Conservation (phyloP, 345 rosid species). For the Orychophragmus violaceus region DNA sequence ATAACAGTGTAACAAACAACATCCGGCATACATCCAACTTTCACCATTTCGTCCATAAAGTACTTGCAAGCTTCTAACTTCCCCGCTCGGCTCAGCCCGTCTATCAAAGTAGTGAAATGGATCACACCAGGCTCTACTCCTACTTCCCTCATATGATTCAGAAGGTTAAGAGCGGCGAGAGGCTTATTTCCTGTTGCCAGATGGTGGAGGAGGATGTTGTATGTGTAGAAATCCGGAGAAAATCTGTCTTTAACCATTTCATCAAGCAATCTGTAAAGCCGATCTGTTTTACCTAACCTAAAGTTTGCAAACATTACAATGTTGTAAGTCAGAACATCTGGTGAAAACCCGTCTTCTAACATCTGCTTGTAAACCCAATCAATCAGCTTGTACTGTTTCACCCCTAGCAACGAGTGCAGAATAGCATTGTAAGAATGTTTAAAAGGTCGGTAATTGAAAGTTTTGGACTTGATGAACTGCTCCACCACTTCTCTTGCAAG, state of each 20-base stretch:
- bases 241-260: slow-evolving; percentile 62
- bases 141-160: slow-evolving; percentile 73
- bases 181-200: slow-evolving; percentile 77
- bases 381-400: slow-evolving; percentile 68
- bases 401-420: slow-evolving; percentile 44
- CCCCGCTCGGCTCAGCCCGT: slow-evolving; percentile 85
- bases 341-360: slow-evolving; percentile 52
- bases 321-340: slow-evolving; percentile 70
- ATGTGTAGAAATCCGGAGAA: slow-evolving; percentile 75
- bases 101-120: slow-evolving; percentile 81
- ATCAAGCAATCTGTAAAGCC: slow-evolving; percentile 60
- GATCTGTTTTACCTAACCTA: slow-evolving; percentile 62
- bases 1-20: slow-evolving; percentile 84
- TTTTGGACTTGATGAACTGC: slow-evolving; percentile 70
- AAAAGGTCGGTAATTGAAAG: slow-evolving; percentile 69
- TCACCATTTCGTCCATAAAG: slow-evolving; percentile 73
- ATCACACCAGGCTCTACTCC: slow-evolving; percentile 60
- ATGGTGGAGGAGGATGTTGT: slow-evolving; percentile 75
- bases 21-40: slow-evolving; percentile 62
- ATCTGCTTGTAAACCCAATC: slow-evolving; percentile 84
- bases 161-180: slow-evolving; percentile 61
- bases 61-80: slow-evolving; percentile 76
- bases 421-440: slow-evolving; percentile 78
- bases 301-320: slow-evolving; percentile 64
- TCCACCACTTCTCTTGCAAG: slow-evolving; percentile 63